These are phyloP conservation scores for Patellifolia procumbens DNA, from an alignment of 179 eudicot genomes.

Conservation along the genomic window DNA sequence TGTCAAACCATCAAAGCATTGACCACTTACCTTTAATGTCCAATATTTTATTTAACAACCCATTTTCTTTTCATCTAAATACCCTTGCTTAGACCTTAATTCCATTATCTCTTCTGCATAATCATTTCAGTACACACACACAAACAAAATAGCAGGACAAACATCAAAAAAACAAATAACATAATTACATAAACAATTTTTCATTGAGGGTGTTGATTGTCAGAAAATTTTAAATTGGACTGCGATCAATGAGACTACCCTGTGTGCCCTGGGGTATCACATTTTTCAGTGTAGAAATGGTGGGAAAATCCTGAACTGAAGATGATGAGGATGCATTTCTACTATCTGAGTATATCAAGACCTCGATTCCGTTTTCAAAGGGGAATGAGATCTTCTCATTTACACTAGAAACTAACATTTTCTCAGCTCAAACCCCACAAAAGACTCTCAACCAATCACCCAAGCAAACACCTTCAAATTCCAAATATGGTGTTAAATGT, in stretches of 20 bases:
- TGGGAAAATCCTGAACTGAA: conserved; percentile 22
- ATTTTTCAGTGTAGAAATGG: conserved; percentile 35
- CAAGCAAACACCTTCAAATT: no score
- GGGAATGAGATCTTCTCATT: conserved; percentile 43
- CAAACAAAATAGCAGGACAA: background rate
- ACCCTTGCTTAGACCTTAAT: conserved; percentile 45
- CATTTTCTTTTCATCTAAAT: conserved; percentile 51
- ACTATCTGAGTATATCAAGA: conserved; percentile 29
- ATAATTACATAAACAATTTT: no score
- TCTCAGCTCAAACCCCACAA: conserved; percentile 24
- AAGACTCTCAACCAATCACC: conserved; percentile 1
- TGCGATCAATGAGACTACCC: conserved; percentile 40
- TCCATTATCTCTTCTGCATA: conserved; percentile 54
- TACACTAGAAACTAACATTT: conserved; percentile 53
- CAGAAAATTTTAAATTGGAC: conserved; percentile 30
- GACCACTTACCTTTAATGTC: conserved; percentile 67
- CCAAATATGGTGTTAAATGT: no score
- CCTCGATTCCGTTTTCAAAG: conserved; percentile 41
- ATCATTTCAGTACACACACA: conserved; percentile 22
- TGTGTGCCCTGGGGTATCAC: conserved; percentile 46
- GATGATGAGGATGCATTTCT: conserved; percentile 31
- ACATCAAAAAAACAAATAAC: background rate
- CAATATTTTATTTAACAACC: conserved; percentile 60
- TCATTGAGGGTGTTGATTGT: no score
- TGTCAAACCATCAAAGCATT: background rate